Evolutionary conservation across 768 basidiomycete species (phyloP), one percentile per base, ranked within the genome.

Genomic region (Sistotremastrum suecicum): DNA sequence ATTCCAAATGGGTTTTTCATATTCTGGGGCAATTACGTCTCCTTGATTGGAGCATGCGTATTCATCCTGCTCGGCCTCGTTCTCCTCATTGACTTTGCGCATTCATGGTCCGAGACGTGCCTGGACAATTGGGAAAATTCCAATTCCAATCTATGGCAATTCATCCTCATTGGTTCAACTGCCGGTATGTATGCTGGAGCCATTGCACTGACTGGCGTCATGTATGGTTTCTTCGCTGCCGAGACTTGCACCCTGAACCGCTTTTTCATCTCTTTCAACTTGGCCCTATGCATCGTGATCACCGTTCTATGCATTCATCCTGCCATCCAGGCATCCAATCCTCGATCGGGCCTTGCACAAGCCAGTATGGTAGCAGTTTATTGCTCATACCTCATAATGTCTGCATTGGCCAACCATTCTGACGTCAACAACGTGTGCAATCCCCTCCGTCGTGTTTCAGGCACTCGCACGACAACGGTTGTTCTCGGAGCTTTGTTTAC

Each of bases 1-100:
- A 94, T 98, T 56, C 95, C 94, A 0, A 97, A 97, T 61, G 83
- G 76, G 41, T 91, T 92, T 75, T 98, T 98, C 68, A 91, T 98
- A 66, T 87, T 95, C 61, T 98, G 90, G 84, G 92, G 91, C 34
- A 90, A 92, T 53, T 94, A 95, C 56, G 64, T 89, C 50, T 75
- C 92, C 28, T 74, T 95, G 38, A 78, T 97, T 46, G 95, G 95
- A 35, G 88, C 94, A 0, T 88, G 84, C 5, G 60, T 91, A 49
- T 99, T 99, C 68, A 97, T 99, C 59, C 79, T 98, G 34, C 82
- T 99, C 51, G 95, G 95, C 41, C 80, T 99, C 31, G 88, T 99
- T 47, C 81, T 99, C 39, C 80, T 99, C 47, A 84, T 99, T 62
- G 95, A 99, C 67, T 98, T 98, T 57, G 95, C 95, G 2, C 95